Conservation (phyloP, 345 rosid genomes). For the Jatropha curcas region DNA sequence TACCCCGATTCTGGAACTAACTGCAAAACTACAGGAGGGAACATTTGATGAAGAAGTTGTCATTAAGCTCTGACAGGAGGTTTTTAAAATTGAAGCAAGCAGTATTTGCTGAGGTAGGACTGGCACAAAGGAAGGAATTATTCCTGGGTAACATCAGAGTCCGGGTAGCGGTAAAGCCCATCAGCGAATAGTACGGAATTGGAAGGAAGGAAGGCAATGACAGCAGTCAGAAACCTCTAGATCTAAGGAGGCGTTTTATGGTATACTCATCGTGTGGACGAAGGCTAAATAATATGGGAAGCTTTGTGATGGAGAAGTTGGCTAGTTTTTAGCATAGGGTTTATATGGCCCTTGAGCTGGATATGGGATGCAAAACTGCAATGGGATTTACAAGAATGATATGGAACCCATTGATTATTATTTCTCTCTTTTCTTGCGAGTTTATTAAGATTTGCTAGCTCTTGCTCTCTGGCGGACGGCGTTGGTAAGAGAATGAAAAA, state of each 20-base stretch:
- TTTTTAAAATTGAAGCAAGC: constrained; percentile 11
- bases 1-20: constrained; percentile 12
- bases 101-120: not conserved
- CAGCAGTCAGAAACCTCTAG: constrained; percentile 20
- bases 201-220: constrained; percentile 20
- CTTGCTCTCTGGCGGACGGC: no score
- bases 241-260: constrained; percentile 19
- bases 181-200: constrained; percentile 19
- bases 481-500: no score
- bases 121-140: constrained; percentile 17
- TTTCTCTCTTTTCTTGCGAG: no score
- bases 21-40: constrained; percentile 19
- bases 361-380: constrained; percentile 14
- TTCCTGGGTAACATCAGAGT: constrained; percentile 15
- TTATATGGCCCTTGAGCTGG: constrained; percentile 24
- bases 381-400: not conserved
- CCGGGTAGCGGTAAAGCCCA: constrained; percentile 20
- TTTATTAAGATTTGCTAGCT: no score
- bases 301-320: constrained; percentile 17
- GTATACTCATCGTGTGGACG: constrained; percentile 8
- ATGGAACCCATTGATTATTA: constrained; percentile 30
- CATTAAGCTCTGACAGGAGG: not conserved
- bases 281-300: constrained; percentile 17
- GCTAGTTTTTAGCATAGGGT: constrained; percentile 21
- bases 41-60: constrained; percentile 9